Evolutionary conservation across 176 grass and related monocot genomes (phyloP).

Genomic region (Paspalum vaginatum): DNA sequence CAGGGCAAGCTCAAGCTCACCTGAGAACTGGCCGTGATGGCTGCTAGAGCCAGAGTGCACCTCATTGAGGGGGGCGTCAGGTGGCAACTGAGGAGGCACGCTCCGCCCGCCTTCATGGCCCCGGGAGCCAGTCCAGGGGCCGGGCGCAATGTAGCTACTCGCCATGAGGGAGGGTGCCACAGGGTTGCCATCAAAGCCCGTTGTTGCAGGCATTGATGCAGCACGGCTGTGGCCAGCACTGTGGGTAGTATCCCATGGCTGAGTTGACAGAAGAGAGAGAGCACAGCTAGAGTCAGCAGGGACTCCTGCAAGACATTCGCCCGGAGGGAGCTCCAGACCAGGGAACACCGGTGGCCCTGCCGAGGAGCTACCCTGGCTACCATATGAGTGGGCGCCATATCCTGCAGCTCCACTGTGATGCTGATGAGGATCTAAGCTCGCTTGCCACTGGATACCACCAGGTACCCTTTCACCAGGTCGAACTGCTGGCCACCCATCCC

Average conservation of each 20-base stretch:
- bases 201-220: conserved; percentile 39
- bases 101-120: conserved; percentile 40
- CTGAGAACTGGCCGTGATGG: conserved; percentile 75
- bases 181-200: conserved; percentile 49
- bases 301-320: conserved; percentile 59
- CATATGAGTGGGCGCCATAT: conserved; percentile 40
- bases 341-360: conserved; percentile 46
- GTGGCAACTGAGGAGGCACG: conserved; percentile 45
- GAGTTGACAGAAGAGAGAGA: conserved; percentile 99
- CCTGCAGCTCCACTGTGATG: conserved; percentile 46
- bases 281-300: conserved; percentile 91
- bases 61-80: conserved; percentile 55
- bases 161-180: conserved; percentile 51
- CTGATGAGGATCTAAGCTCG: conserved; percentile 37
- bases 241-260: conserved; percentile 62
- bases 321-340: conserved; percentile 58
- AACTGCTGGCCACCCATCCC: conserved; percentile 54
- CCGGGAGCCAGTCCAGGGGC: conserved; percentile 50
- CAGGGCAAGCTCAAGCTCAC: conserved; percentile 87
- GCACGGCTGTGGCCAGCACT: conserved; percentile 45
- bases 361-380: conserved; percentile 37
- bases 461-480: conserved; percentile 51
- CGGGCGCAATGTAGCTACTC: conserved; percentile 50
- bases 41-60: conserved; percentile 46
- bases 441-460: conserved; percentile 60